A percentile compares a stretch with the other conserved stretches of the same genome.
Evolutionary conservation across 83 land plant genomes (phyloP).

Genomic region (Isoetes engelmannii): DNA sequence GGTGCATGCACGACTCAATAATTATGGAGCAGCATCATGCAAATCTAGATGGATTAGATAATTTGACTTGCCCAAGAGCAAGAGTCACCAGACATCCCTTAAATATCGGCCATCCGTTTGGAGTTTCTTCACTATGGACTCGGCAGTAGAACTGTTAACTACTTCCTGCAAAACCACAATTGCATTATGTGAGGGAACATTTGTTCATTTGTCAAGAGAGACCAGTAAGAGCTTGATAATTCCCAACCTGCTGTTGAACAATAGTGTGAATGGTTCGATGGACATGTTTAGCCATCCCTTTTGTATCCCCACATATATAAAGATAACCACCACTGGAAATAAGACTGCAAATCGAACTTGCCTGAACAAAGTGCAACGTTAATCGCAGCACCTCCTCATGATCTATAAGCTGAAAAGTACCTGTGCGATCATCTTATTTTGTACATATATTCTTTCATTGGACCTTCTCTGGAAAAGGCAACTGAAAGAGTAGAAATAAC

Average conservation of each 20-base stretch:
- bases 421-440: background rate
- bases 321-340: background rate
- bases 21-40: no score
- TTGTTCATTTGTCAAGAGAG: background rate
- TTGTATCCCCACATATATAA: slow-evolving; percentile 2
- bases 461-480: slow-evolving; percentile 6
- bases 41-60: background rate
- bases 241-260: background rate
- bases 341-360: background rate
- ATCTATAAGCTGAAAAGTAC: background rate
- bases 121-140: slow-evolving; percentile 3
- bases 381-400: background rate
- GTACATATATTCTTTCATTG: slow-evolving; percentile 4
- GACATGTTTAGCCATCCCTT: slow-evolving; percentile 1
- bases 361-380: background rate
- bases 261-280: background rate
- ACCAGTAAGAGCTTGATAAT: background rate
- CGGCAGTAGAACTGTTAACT: background rate
- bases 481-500: background rate
- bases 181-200: background rate
- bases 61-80: background rate
- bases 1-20: no score
- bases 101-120: slow-evolving; percentile 8
- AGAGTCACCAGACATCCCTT: slow-evolving; percentile 1
- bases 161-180: background rate